Conservation (phyloP, 768 basidiomycete genomes). For the Mrakia blollopis region DNA sequence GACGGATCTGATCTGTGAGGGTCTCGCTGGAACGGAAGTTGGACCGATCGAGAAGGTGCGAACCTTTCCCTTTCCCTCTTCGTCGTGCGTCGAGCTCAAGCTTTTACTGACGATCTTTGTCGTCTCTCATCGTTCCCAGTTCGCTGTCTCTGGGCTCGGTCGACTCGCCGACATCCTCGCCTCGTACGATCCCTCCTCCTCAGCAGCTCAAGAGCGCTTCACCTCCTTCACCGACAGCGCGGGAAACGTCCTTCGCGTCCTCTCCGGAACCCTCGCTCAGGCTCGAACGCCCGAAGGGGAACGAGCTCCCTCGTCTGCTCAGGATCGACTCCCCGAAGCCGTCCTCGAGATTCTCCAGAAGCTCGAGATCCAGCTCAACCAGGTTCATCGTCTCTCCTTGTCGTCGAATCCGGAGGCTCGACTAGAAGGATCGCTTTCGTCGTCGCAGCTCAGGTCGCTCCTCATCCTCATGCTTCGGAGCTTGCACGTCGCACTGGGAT, state of each 20-base stretch:
- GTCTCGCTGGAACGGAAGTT: conserved; percentile 23
- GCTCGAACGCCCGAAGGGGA: background rate
- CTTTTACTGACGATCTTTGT: background rate
- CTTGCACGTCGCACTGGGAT: conserved; percentile 18
- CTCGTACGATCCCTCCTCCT: background rate
- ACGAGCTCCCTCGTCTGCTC: background rate
- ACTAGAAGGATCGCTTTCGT: background rate
- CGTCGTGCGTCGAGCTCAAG: background rate
- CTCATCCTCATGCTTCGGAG: conserved; percentile 23
- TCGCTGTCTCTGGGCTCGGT: conserved; percentile 9
- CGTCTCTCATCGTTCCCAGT: background rate
- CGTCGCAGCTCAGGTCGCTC: background rate
- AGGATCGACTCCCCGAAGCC: background rate
- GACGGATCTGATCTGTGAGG: conserved; percentile 30
- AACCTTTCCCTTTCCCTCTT: background rate
- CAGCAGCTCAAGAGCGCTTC: background rate
- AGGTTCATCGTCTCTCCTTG: background rate
- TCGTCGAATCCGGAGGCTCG: background rate
- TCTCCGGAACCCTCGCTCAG: background rate
- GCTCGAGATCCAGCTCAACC: conserved; percentile 1
- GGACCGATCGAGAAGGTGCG: conserved; percentile 23
- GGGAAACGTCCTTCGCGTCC: conserved; percentile 18
- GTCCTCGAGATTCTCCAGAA: conserved; percentile 15
- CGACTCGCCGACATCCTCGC: conserved; percentile 15
- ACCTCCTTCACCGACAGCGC: conserved; percentile 15